Evolutionary conservation across 495 filamentous ascomycete genomes (phyloP).

Genomic region (Penicillium arizonense): DNA sequence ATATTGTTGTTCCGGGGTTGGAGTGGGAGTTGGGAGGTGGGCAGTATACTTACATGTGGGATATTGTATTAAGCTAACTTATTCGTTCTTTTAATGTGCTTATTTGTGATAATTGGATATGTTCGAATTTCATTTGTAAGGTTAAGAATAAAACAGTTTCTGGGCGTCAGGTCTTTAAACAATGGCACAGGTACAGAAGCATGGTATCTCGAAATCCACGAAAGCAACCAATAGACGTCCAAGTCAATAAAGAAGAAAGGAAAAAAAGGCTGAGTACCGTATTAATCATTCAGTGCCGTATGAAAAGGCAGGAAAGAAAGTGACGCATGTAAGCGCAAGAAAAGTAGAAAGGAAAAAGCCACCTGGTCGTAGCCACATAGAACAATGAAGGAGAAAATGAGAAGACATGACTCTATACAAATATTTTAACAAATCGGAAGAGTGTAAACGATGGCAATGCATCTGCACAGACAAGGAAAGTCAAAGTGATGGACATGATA

Average conservation of each 20-base stretch:
- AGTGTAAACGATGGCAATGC: constrained; percentile 1
- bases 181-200: constrained; percentile 18
- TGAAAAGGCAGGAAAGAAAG: constrained; percentile 9
- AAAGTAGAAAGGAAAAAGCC: constrained; percentile 9
- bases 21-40: constrained; percentile 2
- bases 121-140: neutral
- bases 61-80: too few species aligned
- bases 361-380: constrained; percentile 15
- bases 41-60: neutral
- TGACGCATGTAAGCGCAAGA: constrained; percentile 6
- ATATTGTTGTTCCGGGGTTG: constrained; percentile 22
- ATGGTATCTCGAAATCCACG: constrained; percentile 31
- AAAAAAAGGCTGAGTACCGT: constrained; percentile 6
- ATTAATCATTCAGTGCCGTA: constrained; percentile 21
- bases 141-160: constrained; percentile 8
- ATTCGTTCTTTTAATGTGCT: neutral
- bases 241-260: constrained; percentile 9
- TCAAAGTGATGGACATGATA: constrained; percentile 27
- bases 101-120: neutral
- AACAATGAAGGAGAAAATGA: constrained; percentile 5
- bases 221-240: constrained; percentile 14
- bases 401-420: constrained; percentile 13
- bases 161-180: constrained; percentile 14
- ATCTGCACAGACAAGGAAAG: constrained; percentile 5
- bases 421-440: neutral